Conservation (phyloP, 2,329 filamentous ascomycete genomes). For the Corniculantispora saksenae region DNA sequence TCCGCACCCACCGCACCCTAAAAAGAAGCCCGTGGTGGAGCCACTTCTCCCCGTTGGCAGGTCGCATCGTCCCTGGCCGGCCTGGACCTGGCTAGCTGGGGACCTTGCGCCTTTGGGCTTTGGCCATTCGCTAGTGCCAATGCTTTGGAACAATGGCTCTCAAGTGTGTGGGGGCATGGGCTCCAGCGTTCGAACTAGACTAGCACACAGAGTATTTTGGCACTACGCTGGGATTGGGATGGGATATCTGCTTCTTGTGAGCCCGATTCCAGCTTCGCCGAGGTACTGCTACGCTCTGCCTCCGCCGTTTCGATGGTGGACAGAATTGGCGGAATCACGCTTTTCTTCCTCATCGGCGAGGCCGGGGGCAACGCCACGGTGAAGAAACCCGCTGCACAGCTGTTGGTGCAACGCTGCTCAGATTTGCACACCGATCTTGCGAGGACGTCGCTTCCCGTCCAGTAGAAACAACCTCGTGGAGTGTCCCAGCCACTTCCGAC, state of each 20-base stretch:
- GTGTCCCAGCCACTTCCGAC: neutral
- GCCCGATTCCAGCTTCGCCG: neutral
- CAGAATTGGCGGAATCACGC: neutral
- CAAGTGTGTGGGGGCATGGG: constrained; percentile 1
- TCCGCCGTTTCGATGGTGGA: neutral
- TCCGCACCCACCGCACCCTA: neutral
- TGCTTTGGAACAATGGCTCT: constrained; percentile 1
- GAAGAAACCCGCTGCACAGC: neutral
- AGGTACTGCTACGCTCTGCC: neutral
- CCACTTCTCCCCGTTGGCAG: constrained; percentile 1
- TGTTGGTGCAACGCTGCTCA: neutral
- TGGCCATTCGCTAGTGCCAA: constrained; percentile 1
- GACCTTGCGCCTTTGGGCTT: constrained; percentile 1
- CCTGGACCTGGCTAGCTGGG: neutral
- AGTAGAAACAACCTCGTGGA: neutral
- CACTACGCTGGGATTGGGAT: neutral
- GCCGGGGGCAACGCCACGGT: neutral
- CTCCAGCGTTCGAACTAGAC: neutral
- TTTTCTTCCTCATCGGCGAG: neutral
- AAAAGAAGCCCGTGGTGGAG: constrained; percentile 14
- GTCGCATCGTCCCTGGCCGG: constrained; percentile 4
- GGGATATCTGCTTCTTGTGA: neutral
- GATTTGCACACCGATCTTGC: neutral
- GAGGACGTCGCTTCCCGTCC: neutral
- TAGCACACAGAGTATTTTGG: neutral